Evolutionary conservation across 305 asterid species (phyloP).

Genomic region (Fraxinus paxiana): DNA sequence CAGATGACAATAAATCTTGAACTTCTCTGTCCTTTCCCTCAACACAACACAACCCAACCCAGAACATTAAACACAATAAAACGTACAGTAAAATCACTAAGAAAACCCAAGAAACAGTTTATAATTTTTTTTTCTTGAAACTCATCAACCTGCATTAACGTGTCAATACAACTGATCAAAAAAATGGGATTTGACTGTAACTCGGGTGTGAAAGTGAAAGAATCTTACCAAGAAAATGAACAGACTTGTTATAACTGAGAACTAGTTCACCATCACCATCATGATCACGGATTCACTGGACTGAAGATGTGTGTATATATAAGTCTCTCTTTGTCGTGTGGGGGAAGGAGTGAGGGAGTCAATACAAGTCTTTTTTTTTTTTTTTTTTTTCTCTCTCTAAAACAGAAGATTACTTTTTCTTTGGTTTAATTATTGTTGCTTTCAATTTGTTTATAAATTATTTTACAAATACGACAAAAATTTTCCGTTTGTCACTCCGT

Average conservation of each 20-base stretch:
- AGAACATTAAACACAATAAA: not conserved
- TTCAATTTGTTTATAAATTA: not conserved
- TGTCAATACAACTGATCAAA: not conserved
- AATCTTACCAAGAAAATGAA: not conserved
- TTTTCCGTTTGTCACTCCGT: not conserved
- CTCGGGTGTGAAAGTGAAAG: not conserved
- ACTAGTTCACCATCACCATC: not conserved
- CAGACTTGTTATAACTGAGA: not conserved
- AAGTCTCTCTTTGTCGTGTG: too few species aligned
- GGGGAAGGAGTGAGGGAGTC: too few species aligned
- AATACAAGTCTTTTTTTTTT: too few species aligned
- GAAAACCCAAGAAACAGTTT: not conserved
- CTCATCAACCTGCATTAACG: not conserved
- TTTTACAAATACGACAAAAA: not conserved
- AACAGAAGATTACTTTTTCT: not conserved
- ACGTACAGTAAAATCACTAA: not conserved
- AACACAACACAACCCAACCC: not conserved
- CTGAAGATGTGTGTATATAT: too few species aligned
- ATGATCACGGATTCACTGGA: too few species aligned
- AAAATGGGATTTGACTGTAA: not conserved
- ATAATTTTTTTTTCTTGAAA: not conserved
- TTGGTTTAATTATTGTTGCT: not conserved
- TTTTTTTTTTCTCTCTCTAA: not conserved
- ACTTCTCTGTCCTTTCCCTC: not conserved
- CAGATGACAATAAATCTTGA: not conserved